Conservation (phyloP, 352 stramenopile species). For the Peronospora farinosa region DNA sequence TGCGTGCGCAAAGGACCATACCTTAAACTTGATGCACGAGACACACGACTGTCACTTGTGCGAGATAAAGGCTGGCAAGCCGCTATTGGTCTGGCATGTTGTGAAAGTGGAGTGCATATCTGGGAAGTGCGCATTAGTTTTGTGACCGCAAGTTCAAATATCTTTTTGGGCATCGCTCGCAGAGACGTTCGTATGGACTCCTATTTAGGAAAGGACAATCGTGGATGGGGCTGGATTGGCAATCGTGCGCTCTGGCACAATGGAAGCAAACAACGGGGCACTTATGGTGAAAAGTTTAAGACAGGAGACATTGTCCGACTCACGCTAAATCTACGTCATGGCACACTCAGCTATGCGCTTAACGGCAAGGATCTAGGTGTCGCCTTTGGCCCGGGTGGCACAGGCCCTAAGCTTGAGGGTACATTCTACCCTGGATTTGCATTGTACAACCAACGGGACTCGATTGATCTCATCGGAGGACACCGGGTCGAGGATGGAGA, state of each 20-base stretch:
- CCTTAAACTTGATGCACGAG: constrained; percentile 83
- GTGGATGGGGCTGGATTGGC: constrained; percentile 87
- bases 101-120: constrained; percentile 79
- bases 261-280: constrained; percentile 84
- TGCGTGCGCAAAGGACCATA: constrained; percentile 80
- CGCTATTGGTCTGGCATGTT: constrained; percentile 80
- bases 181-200: constrained; percentile 83
- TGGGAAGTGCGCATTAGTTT: constrained; percentile 87
- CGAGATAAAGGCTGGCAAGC: constrained; percentile 88
- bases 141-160: constrained; percentile 85
- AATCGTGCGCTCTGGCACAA: constrained; percentile 88
- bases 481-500: constrained; percentile 73
- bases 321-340: constrained; percentile 74
- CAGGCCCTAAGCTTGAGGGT: constrained; percentile 78
- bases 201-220: constrained; percentile 89
- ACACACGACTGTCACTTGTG: constrained; percentile 76
- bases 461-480: constrained; percentile 76
- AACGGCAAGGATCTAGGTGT: constrained; percentile 87
- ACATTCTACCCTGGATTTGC: constrained; percentile 84
- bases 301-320: constrained; percentile 79
- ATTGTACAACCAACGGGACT: constrained; percentile 85
- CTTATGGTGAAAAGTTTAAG: constrained; percentile 89
- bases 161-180: constrained; percentile 83
- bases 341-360: constrained; percentile 81
- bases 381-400: constrained; percentile 81